Conservation (phyloP, 2,329 filamentous ascomycete genomes). For the Paraconiothyrium brasiliense region DNA sequence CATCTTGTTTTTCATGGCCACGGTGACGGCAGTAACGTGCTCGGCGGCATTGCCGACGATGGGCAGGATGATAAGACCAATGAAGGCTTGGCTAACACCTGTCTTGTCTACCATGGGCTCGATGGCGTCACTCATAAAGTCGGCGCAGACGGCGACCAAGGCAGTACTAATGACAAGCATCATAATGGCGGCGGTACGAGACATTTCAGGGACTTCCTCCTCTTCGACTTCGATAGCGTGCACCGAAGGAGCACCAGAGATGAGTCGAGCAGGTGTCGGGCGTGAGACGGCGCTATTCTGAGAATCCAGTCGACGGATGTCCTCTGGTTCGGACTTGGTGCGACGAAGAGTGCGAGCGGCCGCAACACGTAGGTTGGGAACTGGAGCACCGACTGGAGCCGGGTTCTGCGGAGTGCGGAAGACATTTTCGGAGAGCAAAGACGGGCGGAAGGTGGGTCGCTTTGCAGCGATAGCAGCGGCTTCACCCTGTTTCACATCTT, state of each 20-base stretch:
- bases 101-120: constrained; percentile 69
- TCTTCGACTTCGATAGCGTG: constrained; percentile 36
- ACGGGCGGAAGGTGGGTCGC: constrained; percentile 69
- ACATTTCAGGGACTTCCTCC: constrained; percentile 57
- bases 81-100: constrained; percentile 73
- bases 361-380: constrained; percentile 44
- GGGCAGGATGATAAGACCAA: constrained; percentile 79
- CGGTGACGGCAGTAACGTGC: constrained; percentile 79
- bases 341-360: constrained; percentile 44
- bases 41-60: constrained; percentile 85
- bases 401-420: constrained; percentile 61
- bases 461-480: constrained; percentile 55
- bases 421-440: constrained; percentile 75
- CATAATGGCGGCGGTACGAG: constrained; percentile 65
- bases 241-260: constrained; percentile 24
- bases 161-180: constrained; percentile 58
- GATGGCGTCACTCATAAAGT: constrained; percentile 78
- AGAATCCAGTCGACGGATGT: constrained; percentile 40
- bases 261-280: constrained; percentile 29
- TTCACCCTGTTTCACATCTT: constrained; percentile 42
- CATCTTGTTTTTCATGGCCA: constrained; percentile 84
- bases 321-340: constrained; percentile 48
- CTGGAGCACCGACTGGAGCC: constrained; percentile 40
- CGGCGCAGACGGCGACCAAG: constrained; percentile 68
- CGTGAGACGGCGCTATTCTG: constrained; percentile 28